Evolutionary conservation across 192 early-diverging fungal species (phyloP), one percentile per base, ranked within the genome.

Genomic region (Endogone sp.): DNA sequence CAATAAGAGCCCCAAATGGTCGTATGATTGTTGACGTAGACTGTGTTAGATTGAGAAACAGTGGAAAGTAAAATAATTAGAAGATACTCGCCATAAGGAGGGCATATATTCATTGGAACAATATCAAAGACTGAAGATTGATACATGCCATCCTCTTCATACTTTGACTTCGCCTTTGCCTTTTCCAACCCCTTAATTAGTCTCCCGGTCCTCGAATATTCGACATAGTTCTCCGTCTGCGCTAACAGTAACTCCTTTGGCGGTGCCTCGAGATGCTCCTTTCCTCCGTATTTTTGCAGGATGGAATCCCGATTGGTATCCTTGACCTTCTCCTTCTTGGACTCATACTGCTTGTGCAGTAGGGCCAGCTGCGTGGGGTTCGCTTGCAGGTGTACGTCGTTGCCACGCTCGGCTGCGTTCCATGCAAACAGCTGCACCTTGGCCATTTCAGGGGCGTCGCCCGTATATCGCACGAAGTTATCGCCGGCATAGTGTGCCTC

Each of bases 1-100:
- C 98, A 99, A 74, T 86, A 99, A 26, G 94, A 96, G 2, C 98
- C 98, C 94, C 93, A 99, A 22, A 98, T 88, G 24, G 86, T 74
- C 4, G 81, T 86, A 79, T 99, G 96, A 72, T 97, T 98, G 67
- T 90, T 82, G 37, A 82, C 84, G 64, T 76, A 81, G 37, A 95
- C 91, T 82, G 13, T n/a, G n/a, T n/a, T n/a, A n/a, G n/a, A n/a
- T n/a, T n/a, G n/a, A n/a, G n/a, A n/a, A n/a, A n/a, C n/a, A n/a
- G n/a, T n/a, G n/a, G n/a, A n/a, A n/a, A n/a, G n/a, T n/a, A n/a
- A n/a, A n/a, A n/a, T n/a, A n/a, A n/a, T n/a, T n/a, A 29, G 8
- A 67, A 67, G 37, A 64, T 69, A 49, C 49, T 22, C 49, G 21
- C 69, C 56, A 28, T 58, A 57, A 71, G 68, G 22, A 32, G 29